These are phyloP conservation scores for Jamesozyma lodderae DNA, from an alignment of 805 yeast species.

Conservation along the genomic window DNA sequence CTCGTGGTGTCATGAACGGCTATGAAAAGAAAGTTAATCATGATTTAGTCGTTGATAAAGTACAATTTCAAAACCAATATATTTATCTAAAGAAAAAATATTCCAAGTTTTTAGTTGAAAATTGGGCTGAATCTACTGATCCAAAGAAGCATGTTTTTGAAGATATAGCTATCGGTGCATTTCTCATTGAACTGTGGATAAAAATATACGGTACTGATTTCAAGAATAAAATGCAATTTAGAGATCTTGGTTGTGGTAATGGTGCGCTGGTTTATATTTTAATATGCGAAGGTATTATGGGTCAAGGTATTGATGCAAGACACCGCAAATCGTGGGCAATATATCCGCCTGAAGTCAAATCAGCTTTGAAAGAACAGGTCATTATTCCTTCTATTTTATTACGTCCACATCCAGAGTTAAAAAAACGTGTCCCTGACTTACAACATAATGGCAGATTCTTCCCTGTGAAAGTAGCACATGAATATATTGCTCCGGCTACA, in stretches of 20 bases:
- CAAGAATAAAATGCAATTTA: constrained; percentile 43
- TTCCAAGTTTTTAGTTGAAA: constrained; percentile 61
- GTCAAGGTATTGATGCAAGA: constrained; percentile 85
- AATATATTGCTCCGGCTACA: constrained; percentile 37
- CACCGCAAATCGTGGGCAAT: constrained; percentile 78
- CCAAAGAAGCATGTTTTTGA: constrained; percentile 94
- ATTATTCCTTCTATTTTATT: constrained; percentile 69
- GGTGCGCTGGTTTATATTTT: constrained; percentile 76
- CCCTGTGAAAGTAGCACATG: constrained; percentile 33
- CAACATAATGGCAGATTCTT: constrained; percentile 50
- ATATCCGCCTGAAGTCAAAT: constrained; percentile 58
- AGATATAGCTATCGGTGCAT: constrained; percentile 92
- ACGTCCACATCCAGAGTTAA: constrained; percentile 59
- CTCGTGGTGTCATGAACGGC: constrained; percentile 74
- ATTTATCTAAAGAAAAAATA: constrained; percentile 73
- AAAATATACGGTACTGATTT: constrained; percentile 36
- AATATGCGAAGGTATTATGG: constrained; percentile 67
- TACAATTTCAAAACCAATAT: constrained; percentile 74
- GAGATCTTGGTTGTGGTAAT: constrained; percentile 94
- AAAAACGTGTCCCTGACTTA: constrained; percentile 43
- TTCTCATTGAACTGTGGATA: constrained; percentile 79
- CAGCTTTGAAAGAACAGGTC: constrained; percentile 59
- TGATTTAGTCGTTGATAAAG: constrained; percentile 76
- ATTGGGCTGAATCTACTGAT: constrained; percentile 91
- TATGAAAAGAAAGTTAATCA: constrained; percentile 84